Base-by-base conservation (phyloP, 257 asterid species). In the Nicotiana obtusifolia region DNA sequence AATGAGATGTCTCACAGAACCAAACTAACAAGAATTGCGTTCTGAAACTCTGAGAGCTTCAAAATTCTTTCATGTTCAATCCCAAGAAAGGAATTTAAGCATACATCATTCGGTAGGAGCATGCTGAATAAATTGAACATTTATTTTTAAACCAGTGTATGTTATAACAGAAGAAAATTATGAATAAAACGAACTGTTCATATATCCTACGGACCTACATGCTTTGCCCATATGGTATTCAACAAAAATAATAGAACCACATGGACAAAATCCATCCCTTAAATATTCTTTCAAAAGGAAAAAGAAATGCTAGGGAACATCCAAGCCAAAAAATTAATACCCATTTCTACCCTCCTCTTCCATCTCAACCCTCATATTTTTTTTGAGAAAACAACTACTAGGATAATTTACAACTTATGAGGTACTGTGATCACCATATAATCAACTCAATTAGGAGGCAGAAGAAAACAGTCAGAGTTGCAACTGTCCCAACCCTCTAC, bases 161-260 rank as follows among this genome's bases (percentile, higher is more conserved):
- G 49, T 41, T 41, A 41, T 41, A 73, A 53, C 41, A 47, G 60
- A 20, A 73, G 24, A 14, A 26, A 26, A 7, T 17, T 24, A 73
- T 73, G 61, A 73, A 49, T 49, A 47, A 73, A 24, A 73, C 41
- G 15, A 49, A 49, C 79, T 49, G 61, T 73, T 73, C 41, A 47
- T 73, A 73, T 64, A 52, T 56, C 61, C 61, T 56, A 56, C 61
- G 8, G 17, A 17, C 20, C n/a, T 56, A 56, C 61, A 5, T 17
- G 61, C 17, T 56, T 82, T 77, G 71, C 90, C 93, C 93, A 89
- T 77, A 82, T 88, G 93, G 90, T 86, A 86, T 86, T 86, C 89
- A 86, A 85, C 87, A 86, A 91, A 91, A 90, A 90, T 87, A 90
- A 87, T 91, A 87, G 64, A 86, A 90, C 95, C 92, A 89, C 81